Evolutionary conservation across 208 protist genomes (phyloP).

Genomic region (Acanthamoeba royreba): DNA sequence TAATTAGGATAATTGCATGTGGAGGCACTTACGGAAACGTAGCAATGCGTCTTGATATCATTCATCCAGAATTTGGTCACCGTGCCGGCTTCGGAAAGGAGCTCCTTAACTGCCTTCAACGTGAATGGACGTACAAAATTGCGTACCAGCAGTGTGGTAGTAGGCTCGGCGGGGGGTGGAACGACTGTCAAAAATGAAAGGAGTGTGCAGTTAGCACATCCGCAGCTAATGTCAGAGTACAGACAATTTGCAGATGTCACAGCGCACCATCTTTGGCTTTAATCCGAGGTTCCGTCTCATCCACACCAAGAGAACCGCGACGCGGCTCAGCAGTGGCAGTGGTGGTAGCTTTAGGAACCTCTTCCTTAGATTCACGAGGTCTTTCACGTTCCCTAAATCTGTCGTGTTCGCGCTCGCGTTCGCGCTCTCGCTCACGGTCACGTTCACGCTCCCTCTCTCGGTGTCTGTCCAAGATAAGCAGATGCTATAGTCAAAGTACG

Average conservation of each 20-base stretch:
- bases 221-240: too few species aligned
- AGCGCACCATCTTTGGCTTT: not conserved
- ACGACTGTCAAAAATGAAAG: not conserved
- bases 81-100: constrained; percentile 20
- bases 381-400: not conserved
- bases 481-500: too few species aligned
- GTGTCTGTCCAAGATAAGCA: not conserved
- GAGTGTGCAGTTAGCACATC: not conserved
- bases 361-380: not conserved
- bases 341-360: not conserved
- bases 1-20: too few species aligned
- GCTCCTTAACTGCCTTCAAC: constrained; percentile 25
- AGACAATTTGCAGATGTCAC: not conserved
- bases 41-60: constrained; percentile 51
- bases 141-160: constrained; percentile 44
- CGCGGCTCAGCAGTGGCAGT: not conserved
- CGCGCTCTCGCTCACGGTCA: not conserved
- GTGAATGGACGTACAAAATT: constrained; percentile 54
- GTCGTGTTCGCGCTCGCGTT: not conserved
- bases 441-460: too few species aligned
- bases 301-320: not conserved
- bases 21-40: constrained; percentile 39
- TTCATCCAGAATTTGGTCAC: constrained; percentile 46
- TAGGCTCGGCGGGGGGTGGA: not conserved
- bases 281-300: not conserved